Conservation (phyloP, 1,284 basidiomycete genomes). For the Rhodotorula mucilaginosa region DNA sequence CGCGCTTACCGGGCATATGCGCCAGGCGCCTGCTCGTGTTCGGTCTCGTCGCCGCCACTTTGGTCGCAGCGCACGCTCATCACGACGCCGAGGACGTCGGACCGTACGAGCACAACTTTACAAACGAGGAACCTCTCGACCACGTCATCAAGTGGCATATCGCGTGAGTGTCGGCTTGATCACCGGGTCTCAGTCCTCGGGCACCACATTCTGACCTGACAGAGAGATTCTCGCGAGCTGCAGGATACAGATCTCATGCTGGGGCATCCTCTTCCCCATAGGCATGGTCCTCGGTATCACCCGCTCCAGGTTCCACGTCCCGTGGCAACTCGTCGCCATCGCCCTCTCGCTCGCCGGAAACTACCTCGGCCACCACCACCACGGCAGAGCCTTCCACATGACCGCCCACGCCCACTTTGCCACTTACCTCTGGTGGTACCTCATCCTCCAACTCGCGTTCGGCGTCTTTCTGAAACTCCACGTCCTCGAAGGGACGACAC, state of each 20-base stretch:
- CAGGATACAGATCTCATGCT: constrained; percentile 33
- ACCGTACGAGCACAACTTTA: constrained; percentile 37
- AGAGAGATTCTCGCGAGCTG: too few species aligned
- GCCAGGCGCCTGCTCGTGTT: neutral
- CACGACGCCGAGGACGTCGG: constrained; percentile 33
- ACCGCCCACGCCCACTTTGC: constrained; percentile 41
- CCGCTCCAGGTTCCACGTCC: constrained; percentile 40
- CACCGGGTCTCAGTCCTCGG: neutral
- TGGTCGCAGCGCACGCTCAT: constrained; percentile 15
- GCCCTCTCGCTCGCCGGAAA: constrained; percentile 36
- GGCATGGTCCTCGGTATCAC: constrained; percentile 43
- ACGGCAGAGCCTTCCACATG: constrained; percentile 39
- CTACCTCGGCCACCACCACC: constrained; percentile 40
- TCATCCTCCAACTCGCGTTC: constrained; percentile 60
- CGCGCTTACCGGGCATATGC: neutral
- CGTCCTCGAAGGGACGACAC: constrained; percentile 67
- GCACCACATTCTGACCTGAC: too few species aligned
- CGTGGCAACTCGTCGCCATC: constrained; percentile 33
- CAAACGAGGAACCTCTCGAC: constrained; percentile 40
- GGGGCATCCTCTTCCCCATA: constrained; percentile 42
- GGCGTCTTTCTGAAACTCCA: constrained; percentile 93
- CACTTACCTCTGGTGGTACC: constrained; percentile 37
- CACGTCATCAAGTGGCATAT: constrained; percentile 37
- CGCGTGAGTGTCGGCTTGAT: neutral
- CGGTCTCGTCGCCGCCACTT: neutral